phyloP scores from a whole-genome alignment of 164 flowering plant species.

The Tetracentron sinense region DNA sequence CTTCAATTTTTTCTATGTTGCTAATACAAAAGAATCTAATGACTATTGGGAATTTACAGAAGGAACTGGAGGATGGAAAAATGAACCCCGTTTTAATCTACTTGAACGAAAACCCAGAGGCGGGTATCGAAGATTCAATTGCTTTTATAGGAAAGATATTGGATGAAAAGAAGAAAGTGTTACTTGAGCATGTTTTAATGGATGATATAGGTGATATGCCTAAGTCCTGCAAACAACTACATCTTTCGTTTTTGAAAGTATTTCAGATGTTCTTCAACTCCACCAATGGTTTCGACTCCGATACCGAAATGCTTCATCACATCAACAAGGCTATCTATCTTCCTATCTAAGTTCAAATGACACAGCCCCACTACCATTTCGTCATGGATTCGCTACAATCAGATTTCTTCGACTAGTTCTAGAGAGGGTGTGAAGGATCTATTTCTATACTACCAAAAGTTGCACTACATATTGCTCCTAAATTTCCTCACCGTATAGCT shows the following conservation, averaged over 20 bases:
- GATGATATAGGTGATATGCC: too few relatives aligned
- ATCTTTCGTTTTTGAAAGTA: slow-evolving; percentile 24
- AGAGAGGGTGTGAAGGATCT: too few relatives aligned
- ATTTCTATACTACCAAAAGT: too few relatives aligned
- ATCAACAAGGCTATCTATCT: slow-evolving; percentile 31
- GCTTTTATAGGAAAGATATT: slow-evolving; percentile 17
- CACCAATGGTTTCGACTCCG: slow-evolving; percentile 23
- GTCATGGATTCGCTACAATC: too few relatives aligned
- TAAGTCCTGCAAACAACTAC: slow-evolving; percentile 20
- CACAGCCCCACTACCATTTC: too few relatives aligned
- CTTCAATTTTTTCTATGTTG: neutral
- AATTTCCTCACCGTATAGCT: too few relatives aligned
- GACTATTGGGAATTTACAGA: slow-evolving; percentile 19
- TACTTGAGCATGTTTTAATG: slow-evolving; percentile 26
- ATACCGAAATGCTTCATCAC: slow-evolving; percentile 25
- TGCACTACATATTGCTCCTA: too few relatives aligned
- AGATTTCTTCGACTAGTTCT: too few relatives aligned
- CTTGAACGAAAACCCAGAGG: too few relatives aligned
- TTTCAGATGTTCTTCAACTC: slow-evolving; percentile 41
- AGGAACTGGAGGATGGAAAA: slow-evolving; percentile 32
- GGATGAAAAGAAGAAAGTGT: slow-evolving; percentile 19
- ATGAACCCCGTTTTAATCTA: slow-evolving; percentile 26
- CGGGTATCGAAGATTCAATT: slow-evolving; percentile 26
- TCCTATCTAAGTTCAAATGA: slow-evolving; percentile 14
- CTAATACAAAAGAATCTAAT: neutral